Evolutionary conservation across 768 basidiomycete genomes (phyloP).

Genomic region (Boletus vermiculosoides): DNA sequence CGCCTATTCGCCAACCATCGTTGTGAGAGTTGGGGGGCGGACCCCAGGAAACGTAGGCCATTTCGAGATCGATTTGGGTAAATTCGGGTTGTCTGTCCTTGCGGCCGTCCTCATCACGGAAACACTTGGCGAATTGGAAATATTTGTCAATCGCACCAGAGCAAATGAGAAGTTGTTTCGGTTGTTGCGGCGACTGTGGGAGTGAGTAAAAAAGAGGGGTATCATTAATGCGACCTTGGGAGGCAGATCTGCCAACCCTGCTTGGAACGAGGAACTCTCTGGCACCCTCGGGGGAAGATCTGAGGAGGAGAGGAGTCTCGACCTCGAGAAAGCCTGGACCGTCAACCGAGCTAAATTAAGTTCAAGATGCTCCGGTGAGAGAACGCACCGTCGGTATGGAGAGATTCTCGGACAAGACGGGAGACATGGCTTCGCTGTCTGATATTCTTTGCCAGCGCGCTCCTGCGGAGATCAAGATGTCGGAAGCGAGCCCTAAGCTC

Average conservation of each 20-base stretch:
- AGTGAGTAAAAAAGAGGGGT: slow-evolving; percentile 76
- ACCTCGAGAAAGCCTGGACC: slow-evolving; percentile 83
- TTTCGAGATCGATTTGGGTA: slow-evolving; percentile 95
- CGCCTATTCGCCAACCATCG: slow-evolving; percentile 81
- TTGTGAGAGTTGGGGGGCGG: slow-evolving; percentile 13
- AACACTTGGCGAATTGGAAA: slow-evolving; percentile 91
- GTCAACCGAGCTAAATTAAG: slow-evolving; percentile 4
- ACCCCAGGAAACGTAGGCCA: slow-evolving; percentile 92
- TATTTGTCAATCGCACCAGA: slow-evolving; percentile 90
- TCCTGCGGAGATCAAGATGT: slow-evolving; percentile 84
- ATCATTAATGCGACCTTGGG: slow-evolving; percentile 20
- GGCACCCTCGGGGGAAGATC: slow-evolving; percentile 92
- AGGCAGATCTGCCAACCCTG: slow-evolving; percentile 44
- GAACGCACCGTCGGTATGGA: slow-evolving; percentile 69
- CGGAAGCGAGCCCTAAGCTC: slow-evolving; percentile 83
- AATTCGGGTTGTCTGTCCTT: slow-evolving; percentile 97
- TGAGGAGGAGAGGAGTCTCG: slow-evolving; percentile 87
- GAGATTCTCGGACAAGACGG: slow-evolving; percentile 66
- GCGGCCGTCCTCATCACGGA: slow-evolving; percentile 93
- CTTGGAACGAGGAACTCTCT: slow-evolving; percentile 91
- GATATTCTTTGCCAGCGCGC: slow-evolving; percentile 71
- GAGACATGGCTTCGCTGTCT: slow-evolving; percentile 82
- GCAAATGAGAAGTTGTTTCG: slow-evolving; percentile 88
- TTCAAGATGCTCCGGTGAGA: slow-evolving; percentile 3
- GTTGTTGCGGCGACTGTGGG: slow-evolving; percentile 94